These are phyloP conservation scores for Blastobotrys peoriensis DNA, from an alignment of 805 yeast species.

Conservation along the genomic window DNA sequence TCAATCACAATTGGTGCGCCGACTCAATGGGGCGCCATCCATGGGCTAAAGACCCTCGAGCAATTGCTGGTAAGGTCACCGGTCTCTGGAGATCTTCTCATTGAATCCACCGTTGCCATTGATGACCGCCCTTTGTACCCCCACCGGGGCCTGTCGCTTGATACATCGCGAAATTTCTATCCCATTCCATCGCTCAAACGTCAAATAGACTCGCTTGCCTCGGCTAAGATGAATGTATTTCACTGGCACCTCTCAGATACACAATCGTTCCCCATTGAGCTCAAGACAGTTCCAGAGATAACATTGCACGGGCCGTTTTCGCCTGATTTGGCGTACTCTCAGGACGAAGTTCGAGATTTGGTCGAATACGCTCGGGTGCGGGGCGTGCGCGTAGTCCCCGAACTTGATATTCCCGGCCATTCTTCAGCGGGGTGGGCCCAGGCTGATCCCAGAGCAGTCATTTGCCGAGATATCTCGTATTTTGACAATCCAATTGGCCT, in stretches of 20 bases:
- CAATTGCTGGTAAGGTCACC: conserved; percentile 29
- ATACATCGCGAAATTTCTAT: conserved; percentile 33
- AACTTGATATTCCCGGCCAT: conserved; percentile 37
- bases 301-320: conserved; percentile 32
- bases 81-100: conserved; percentile 20
- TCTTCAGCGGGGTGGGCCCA: conserved; percentile 33
- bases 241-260: conserved; percentile 37
- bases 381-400: conserved; percentile 36
- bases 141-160: conserved; percentile 35
- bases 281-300: conserved; percentile 33
- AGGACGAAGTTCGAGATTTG: conserved; percentile 25
- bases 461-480: conserved; percentile 21
- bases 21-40: conserved; percentile 40
- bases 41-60: conserved; percentile 37
- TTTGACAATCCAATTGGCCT: conserved; percentile 23
- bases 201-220: conserved; percentile 34
- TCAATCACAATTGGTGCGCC: conserved; percentile 27
- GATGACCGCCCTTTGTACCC: conserved; percentile 31
- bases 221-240: conserved; percentile 32
- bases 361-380: conserved; percentile 28
- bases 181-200: conserved; percentile 24
- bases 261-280: conserved; percentile 35
- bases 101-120: conserved; percentile 30
- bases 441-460: conserved; percentile 26
- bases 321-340: conserved; percentile 25